Evolutionary conservation across 2,329 filamentous ascomycete species (phyloP).

Genomic region (Cercospora sp.): DNA sequence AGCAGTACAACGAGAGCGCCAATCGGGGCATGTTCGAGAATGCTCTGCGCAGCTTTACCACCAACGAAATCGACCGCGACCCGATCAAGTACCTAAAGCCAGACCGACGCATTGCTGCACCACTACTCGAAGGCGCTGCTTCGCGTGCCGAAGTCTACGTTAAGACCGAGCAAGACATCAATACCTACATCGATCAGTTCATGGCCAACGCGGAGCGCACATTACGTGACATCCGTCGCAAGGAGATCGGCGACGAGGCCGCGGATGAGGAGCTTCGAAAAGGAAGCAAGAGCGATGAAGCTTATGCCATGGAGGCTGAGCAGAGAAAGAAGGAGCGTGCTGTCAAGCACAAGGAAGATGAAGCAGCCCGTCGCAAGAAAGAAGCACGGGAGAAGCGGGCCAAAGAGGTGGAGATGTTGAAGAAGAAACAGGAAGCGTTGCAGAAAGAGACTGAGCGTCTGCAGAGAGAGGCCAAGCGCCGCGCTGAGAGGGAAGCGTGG

Average conservation of each 20-base stretch:
- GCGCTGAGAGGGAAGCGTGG: constrained; percentile 51
- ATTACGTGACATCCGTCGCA: constrained; percentile 66
- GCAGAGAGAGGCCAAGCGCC: constrained; percentile 51
- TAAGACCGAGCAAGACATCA: constrained; percentile 66
- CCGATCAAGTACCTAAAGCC: constrained; percentile 66
- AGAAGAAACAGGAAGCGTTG: constrained; percentile 50
- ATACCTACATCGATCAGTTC: constrained; percentile 64
- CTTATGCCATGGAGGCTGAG: constrained; percentile 68
- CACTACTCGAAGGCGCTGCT: constrained; percentile 74
- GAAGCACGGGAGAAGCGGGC: constrained; percentile 63
- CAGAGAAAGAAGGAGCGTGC: constrained; percentile 62
- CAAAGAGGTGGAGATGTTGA: constrained; percentile 52
- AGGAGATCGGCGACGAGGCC: constrained; percentile 68
- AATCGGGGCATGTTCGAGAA: constrained; percentile 48
- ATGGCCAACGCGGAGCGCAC: constrained; percentile 66
- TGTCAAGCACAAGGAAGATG: constrained; percentile 60
- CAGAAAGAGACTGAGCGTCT: constrained; percentile 44
- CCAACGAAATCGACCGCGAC: constrained; percentile 73
- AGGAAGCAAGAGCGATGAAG: constrained; percentile 71
- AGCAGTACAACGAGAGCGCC: constrained; percentile 61
- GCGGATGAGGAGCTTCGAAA: constrained; percentile 64
- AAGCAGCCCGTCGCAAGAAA: constrained; percentile 58
- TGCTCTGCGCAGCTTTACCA: constrained; percentile 56
- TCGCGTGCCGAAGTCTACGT: constrained; percentile 76
- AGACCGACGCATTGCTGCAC: constrained; percentile 70